These are phyloP conservation scores for Trichoderma sp. DNA, from an alignment of 2,329 filamentous ascomycete species.

Conservation along the genomic window DNA sequence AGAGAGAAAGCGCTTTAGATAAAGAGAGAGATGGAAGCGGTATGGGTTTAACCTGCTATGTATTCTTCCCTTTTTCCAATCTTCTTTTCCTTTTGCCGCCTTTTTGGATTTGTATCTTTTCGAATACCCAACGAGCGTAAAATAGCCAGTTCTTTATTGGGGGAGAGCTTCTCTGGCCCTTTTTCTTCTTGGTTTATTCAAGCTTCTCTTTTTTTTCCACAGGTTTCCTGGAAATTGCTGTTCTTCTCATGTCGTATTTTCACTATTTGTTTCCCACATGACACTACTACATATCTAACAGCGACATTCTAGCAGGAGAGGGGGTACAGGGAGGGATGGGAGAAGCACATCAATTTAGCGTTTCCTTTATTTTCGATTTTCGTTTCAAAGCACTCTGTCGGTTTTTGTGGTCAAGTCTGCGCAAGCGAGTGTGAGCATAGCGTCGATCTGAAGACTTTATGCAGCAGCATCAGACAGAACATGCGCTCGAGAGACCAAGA, in stretches of 20 bases:
- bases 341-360: too few species aligned
- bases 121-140: background rate
- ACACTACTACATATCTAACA: too few species aligned
- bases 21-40: too few species aligned
- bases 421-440: background rate
- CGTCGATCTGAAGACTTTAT: too few species aligned
- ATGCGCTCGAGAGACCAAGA: background rate
- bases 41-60: too few species aligned
- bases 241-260: slow-evolving; percentile 6
- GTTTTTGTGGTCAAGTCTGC: background rate
- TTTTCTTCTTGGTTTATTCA: background rate
- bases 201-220: background rate
- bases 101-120: background rate
- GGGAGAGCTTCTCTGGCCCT: background rate
- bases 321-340: too few species aligned
- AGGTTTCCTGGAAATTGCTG: background rate
- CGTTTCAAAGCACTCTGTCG: background rate
- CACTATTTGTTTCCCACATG: too few species aligned
- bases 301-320: too few species aligned
- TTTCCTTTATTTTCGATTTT: background rate
- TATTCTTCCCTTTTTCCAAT: background rate
- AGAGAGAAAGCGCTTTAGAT: too few species aligned
- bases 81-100: background rate
- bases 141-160: too few species aligned
- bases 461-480: too few species aligned